phyloP scores from a whole-genome alignment of 257 asterid genomes.

The Solanum ahanhuiri region DNA sequence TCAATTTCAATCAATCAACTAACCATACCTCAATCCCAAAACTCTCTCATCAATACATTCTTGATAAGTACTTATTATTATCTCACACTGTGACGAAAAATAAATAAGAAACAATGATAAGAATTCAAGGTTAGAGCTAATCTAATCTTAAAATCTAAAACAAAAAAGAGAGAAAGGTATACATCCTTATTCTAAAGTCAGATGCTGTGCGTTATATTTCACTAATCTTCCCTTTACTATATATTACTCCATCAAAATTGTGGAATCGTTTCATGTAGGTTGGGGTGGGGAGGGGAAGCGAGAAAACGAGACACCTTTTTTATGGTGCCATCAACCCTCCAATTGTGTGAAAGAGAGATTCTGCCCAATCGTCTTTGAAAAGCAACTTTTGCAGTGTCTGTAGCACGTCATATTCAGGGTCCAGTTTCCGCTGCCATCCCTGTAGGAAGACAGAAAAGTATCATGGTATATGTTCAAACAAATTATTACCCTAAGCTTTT shows the following conservation, averaged over 20 bases:
- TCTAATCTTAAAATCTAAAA: not conserved
- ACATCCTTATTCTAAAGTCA: not conserved
- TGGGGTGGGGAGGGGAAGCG: not conserved
- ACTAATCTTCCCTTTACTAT: not conserved
- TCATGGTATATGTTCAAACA: not conserved
- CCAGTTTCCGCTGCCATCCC: slow-evolving; percentile 97
- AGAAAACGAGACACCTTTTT: slow-evolving; percentile 5
- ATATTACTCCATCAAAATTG: not conserved
- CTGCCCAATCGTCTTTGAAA: slow-evolving; percentile 69
- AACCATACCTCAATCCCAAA: not conserved
- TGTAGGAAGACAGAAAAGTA: slow-evolving; percentile 9
- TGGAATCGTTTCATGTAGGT: not conserved
- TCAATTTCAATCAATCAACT: not conserved
- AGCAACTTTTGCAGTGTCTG: slow-evolving; percentile 55
- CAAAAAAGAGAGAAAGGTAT: not conserved
- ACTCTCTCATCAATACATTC: not conserved
- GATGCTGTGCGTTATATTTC: not conserved
- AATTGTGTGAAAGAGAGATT: slow-evolving; percentile 63
- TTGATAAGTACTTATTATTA: not conserved
- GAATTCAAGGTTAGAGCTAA: not conserved
- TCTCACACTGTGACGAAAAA: not conserved
- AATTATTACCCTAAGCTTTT: not conserved
- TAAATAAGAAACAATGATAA: not conserved
- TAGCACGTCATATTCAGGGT: slow-evolving; percentile 65
- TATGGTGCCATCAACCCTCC: slow-evolving; percentile 83